Base-by-base conservation (phyloP, 257 asterid genomes). In the Ocimum tenuiflorum region DNA sequence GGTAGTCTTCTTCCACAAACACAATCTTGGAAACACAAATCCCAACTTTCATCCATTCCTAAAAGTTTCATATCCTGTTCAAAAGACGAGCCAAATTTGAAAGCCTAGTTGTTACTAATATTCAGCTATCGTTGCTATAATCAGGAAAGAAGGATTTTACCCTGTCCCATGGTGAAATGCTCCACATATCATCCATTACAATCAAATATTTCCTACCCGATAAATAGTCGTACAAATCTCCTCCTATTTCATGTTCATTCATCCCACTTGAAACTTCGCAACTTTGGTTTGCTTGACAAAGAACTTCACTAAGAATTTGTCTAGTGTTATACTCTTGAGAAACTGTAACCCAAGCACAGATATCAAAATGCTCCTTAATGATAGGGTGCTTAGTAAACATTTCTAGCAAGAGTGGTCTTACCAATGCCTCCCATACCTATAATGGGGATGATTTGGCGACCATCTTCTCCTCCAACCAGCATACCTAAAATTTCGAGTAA, bases 371-470 rank as follows among this genome's bases (percentile, higher is more conserved):
- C 4, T 36, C 49, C 23, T 3, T n/a, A 8, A 42, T 22, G 42
- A 47, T 14, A 4, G 14, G 17, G 5, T 70, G 22, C 7, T 18
- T 42, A 46, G n/a, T 42, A 52, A 60, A 53, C n/a, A 45, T 46
- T 60, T 71, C 17, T 51, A 12, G 74, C 74, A 23, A 76, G 81
- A 14, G 80, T 71, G 36, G 67, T 76, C 74, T 76, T 76, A 66
- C 77, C 73, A 11, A 56, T 42, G 3, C 76, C 75, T 0, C 68
- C 71, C 79, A 66, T 73, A 0, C 78, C 78, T 2, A 10, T 27
- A 18, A 73, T 42, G 0, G 78, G 65, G 12, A 68, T 46, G 67
- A 47, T 15, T 7, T 19, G 60, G 0, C 48, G 52, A 20, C 2
- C 14, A 3, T 5, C 7, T 15, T 17, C 31, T 7, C 13, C 18